Base-by-base conservation (phyloP, 371 early-diverging fungal species). In the Cokeromyces recurvatus region DNA sequence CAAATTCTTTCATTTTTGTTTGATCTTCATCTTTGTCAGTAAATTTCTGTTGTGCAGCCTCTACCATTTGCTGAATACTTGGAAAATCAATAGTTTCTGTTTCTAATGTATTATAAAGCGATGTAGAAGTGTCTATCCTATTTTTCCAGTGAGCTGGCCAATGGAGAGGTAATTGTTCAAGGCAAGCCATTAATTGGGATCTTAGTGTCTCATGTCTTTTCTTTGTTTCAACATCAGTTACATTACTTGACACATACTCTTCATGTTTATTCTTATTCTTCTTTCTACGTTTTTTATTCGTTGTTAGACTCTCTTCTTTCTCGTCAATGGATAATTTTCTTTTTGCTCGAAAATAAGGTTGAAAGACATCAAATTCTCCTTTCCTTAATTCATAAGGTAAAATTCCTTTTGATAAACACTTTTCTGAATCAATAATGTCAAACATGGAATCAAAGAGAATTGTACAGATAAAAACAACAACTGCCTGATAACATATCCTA, bases 271-370 rank as follows among this genome's bases (percentile, higher is more conserved):
- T 22, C 35, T 42, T 38, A 21, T 25, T 29, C 17, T 35, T 41
- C 41, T 55, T 55, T 56, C 47, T 50, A 38, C 44, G 46, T 45
- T 49, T 55, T 39, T 62, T 42, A 39, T 44, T 51, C n/a, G n/a
- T n/a, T n/a, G n/a, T n/a, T n/a, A n/a, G n/a, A n/a, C n/a, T n/a
- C n/a, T n/a, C n/a, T n/a, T n/a, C n/a, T n/a, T n/a, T n/a, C n/a
- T n/a, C n/a, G n/a, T n/a, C n/a, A n/a, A n/a, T n/a, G n/a, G n/a
- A n/a, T n/a, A n/a, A n/a, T n/a, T n/a, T n/a, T n/a, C n/a, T n/a
- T 15, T 44, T 46, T 16, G 45, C 24, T 15, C 42, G 27, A 46
- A 66, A 73, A 31, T 73, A 73, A 32, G 74, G 74, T 39, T 56
- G 31, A 16, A 24, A 24, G 0, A 68, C 56, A 34, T 54, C 57